Evolutionary conservation across 805 yeast species (phyloP).

Genomic region (Candida hispaniensis): DNA sequence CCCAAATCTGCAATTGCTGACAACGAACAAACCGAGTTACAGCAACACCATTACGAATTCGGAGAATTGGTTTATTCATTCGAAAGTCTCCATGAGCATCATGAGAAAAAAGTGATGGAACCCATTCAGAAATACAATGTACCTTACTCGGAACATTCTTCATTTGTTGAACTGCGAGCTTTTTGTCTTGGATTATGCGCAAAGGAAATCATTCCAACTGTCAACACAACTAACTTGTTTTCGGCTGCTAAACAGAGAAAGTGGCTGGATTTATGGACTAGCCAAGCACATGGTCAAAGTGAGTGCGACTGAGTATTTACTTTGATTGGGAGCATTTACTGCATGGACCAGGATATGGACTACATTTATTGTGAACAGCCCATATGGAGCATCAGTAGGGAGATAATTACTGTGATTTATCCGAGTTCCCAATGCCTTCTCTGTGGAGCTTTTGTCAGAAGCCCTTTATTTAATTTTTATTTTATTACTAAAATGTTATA

Average conservation of each 20-base stretch:
- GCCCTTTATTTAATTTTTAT: too few species aligned
- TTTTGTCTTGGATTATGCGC: slow-evolving; percentile 48
- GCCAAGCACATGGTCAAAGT: too few species aligned
- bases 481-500: too few species aligned
- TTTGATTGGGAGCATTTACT: too few species aligned
- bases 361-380: too few species aligned
- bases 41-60: slow-evolving; percentile 11
- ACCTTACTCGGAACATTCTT: slow-evolving; percentile 93
- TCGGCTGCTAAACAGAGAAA: slow-evolving; percentile 3
- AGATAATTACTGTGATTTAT: too few species aligned
- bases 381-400: too few species aligned
- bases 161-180: slow-evolving; percentile 64
- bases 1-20: slow-evolving; percentile 17
- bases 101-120: slow-evolving; percentile 29
- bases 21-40: slow-evolving; percentile 18
- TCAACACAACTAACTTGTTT: slow-evolving; percentile 26
- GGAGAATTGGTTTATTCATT: slow-evolving; percentile 21
- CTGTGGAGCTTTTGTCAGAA: too few species aligned
- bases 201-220: slow-evolving; percentile 65
- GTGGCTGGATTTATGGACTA: slow-evolving; percentile 13
- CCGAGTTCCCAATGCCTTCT: too few species aligned
- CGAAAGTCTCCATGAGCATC: slow-evolving; percentile 23
- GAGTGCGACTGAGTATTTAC: too few species aligned
- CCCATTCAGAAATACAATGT: slow-evolving; percentile 44
- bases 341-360: too few species aligned